phyloP scores from a whole-genome alignment of 331 rosid species.

The Quercus tomentella region DNA sequence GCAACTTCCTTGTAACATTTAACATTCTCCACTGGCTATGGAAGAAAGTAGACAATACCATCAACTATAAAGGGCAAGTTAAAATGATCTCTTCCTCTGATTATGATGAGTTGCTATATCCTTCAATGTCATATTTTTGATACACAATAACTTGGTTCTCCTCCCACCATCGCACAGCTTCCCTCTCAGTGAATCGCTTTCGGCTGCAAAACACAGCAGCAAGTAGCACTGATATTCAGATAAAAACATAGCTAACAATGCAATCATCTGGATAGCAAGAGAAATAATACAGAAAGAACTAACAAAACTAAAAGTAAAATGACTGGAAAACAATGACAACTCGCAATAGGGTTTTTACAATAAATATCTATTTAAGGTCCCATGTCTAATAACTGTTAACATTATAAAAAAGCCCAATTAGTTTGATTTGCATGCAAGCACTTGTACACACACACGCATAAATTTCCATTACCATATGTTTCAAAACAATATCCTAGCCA shows the following conservation, averaged over 20 bases:
- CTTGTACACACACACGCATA: neutral
- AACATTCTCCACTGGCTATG: slow-evolving; percentile 25
- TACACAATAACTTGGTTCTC: slow-evolving; percentile 61
- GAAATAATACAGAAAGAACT: neutral
- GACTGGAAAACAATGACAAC: neutral
- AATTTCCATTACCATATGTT: neutral
- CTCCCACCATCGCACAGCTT: slow-evolving; percentile 85
- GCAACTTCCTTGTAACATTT: slow-evolving; percentile 25
- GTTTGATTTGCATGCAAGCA: neutral
- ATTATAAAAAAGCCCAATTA: neutral
- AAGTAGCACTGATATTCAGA: slow-evolving; percentile 3
- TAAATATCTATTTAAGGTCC: neutral
- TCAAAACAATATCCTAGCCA: neutral
- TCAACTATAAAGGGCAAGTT: slow-evolving; percentile 29
- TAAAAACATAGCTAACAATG: neutral
- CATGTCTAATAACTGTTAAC: neutral
- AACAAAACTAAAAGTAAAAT: too few relatives aligned
- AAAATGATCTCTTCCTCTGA: slow-evolving; percentile 34
- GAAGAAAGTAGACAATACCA: slow-evolving; percentile 7
- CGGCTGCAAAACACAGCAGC: slow-evolving; percentile 45
- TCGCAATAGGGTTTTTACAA: neutral
- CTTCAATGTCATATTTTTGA: slow-evolving; percentile 63
- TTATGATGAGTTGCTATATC: slow-evolving; percentile 41
- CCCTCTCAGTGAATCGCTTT: slow-evolving; percentile 56
- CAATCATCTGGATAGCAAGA: neutral